Evolutionary conservation across 441 rosid species (phyloP), one percentile per base, ranked within the genome.

Genomic region (Macaranga tanarius): DNA sequence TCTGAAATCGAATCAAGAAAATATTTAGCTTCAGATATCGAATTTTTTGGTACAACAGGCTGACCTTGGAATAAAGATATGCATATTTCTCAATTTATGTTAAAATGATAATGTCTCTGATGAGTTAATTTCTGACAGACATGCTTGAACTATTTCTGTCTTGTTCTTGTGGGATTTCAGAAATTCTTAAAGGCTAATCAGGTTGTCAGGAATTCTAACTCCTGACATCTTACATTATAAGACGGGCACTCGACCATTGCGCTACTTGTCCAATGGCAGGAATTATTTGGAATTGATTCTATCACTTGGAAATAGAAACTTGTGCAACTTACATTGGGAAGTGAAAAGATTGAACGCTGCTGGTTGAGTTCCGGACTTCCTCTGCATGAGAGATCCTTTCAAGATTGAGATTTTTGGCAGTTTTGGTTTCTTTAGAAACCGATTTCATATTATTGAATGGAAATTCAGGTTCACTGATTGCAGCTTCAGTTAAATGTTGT

Each of bases 261-360:
- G 11, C 11, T 42, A 7, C 11, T 5, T 7, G 45, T 42, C 7
- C 45, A 7, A 6, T 42, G 11, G 45, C 1, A 42, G 44, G 44
- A 40, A 42, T 7, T 7, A 42, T 42, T 7, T 42, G 45, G 45
- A 42, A 42, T 7, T 7, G 11, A 7, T 7, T 42, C 45, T 42
- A 42, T 10, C 45, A 0, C 10, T 42, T n/a, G 7, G 42, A 10
- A 1, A 42, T 59, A 58, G 31, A 13, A 25, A n/a, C 0, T 28
- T 12, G 31, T 4, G 70, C 2, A 54, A 74, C 92, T 86, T 79
- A 95, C 99, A 82, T 12, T 7, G 91, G 99, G 80, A 92, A 95
- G 19, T 83, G 87, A 65, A 92, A 92, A 56, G 99, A 92, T 15
- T 67, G 50, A 31, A 74, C 71, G 80, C 98, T 91, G 78, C 88